phyloP scores from a whole-genome alignment of 768 basidiomycete species.

The Aureoboletus auriporus region DNA sequence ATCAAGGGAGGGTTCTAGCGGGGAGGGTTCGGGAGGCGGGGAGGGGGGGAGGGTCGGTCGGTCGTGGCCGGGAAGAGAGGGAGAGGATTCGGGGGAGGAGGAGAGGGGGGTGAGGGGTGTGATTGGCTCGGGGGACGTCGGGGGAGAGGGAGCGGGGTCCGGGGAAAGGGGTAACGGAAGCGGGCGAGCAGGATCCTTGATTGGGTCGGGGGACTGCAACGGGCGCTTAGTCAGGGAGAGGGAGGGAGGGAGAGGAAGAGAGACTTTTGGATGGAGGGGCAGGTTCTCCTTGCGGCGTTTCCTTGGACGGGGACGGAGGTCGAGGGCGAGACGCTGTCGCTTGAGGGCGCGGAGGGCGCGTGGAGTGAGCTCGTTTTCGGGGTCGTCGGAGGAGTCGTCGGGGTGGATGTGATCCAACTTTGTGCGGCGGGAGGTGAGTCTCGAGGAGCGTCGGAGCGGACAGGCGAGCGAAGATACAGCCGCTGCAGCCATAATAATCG shows the following conservation, averaged over 20 bases:
- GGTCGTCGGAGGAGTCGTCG: constrained; percentile 9
- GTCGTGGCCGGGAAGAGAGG: constrained; percentile 24
- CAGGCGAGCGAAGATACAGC: constrained; percentile 24
- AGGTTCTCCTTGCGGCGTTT: constrained; percentile 24
- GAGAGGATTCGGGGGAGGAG: constrained; percentile 19
- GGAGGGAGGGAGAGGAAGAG: neutral
- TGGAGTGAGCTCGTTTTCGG: constrained; percentile 30
- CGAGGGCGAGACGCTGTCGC: constrained; percentile 29
- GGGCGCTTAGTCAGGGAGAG: neutral
- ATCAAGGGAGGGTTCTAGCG: constrained; percentile 21
- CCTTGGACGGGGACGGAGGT: constrained; percentile 13
- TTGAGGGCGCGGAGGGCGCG: constrained; percentile 33
- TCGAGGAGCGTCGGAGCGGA: constrained; percentile 28
- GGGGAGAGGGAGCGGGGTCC: neutral
- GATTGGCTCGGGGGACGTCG: neutral
- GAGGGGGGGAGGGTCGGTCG: constrained; percentile 9
- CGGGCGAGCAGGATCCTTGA: neutral
- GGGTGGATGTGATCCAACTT: neutral
- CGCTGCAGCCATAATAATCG: constrained; percentile 25
- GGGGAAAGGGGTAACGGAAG: neutral
- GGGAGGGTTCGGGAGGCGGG: neutral
- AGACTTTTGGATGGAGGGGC: neutral
- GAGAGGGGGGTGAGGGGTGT: constrained; percentile 17
- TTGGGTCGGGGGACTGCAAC: neutral
- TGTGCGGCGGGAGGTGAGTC: constrained; percentile 14